phyloP scores from a whole-genome alignment of 345 rosid genomes.

The Eucalyptus albens region DNA sequence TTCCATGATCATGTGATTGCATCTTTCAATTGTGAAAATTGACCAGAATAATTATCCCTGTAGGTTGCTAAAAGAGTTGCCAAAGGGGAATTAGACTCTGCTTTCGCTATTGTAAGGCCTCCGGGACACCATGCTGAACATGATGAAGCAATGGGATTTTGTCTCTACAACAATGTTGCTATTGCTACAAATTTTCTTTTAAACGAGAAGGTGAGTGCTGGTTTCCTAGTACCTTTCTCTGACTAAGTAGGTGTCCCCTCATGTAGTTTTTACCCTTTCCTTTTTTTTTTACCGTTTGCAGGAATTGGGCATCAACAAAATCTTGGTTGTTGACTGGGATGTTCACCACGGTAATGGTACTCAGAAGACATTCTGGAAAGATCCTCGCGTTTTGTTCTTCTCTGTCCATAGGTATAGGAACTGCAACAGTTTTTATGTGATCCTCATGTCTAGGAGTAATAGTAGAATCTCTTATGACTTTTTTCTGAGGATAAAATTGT shows the following conservation, averaged over 20 bases:
- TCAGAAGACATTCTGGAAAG: slow-evolving; percentile 83
- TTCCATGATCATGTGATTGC: background rate
- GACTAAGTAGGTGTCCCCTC: background rate
- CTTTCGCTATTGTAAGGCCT: slow-evolving; percentile 91
- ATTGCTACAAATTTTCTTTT: slow-evolving; percentile 64
- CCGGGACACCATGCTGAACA: slow-evolving; percentile 99
- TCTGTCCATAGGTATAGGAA: slow-evolving; percentile 83
- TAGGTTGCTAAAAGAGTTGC: slow-evolving; percentile 78
- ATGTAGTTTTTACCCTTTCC: background rate
- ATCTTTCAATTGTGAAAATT: background rate
- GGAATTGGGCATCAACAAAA: slow-evolving; percentile 64
- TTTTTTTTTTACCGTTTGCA: slow-evolving; percentile 16
- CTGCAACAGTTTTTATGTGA: background rate
- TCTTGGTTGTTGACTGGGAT: slow-evolving; percentile 97
- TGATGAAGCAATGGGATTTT: slow-evolving; percentile 84
- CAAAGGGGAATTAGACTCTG: slow-evolving; percentile 67
- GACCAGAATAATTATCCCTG: background rate
- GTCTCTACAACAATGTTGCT: slow-evolving; percentile 93
- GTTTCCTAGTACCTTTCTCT: background rate
- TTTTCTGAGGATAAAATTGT: background rate
- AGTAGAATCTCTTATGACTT: background rate
- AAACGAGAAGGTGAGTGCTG: slow-evolving; percentile 43
- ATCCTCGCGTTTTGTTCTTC: slow-evolving; percentile 87
- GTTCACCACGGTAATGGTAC: slow-evolving; percentile 98
- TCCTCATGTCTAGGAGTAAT: background rate